Evolutionary conservation across 495 filamentous ascomycete genomes (phyloP).

Genomic region (Penicillium tannophilum): DNA sequence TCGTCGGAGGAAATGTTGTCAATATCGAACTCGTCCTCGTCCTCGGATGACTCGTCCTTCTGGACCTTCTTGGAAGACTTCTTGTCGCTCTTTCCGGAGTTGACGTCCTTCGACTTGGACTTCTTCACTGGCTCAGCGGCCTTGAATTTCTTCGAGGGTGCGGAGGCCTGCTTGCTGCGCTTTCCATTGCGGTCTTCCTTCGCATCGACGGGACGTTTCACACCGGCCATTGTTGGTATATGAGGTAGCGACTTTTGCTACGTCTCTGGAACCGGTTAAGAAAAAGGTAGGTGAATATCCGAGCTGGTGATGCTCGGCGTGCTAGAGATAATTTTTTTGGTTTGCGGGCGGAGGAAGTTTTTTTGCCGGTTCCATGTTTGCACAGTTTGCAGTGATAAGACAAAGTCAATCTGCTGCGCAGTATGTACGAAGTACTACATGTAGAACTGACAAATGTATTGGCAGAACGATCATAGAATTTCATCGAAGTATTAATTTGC

Average conservation of each 20-base stretch:
- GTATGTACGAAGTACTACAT: neutral
- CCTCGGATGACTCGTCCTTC: conserved; percentile 30
- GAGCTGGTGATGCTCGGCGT: conserved; percentile 29
- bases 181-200: conserved; percentile 51
- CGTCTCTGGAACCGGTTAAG: conserved; percentile 4
- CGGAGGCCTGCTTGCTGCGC: conserved; percentile 42
- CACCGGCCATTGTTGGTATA: conserved; percentile 41
- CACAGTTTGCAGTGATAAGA: conserved; percentile 42
- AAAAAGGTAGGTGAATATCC: conserved; percentile 15
- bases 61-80: conserved; percentile 37
- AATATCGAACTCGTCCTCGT: conserved; percentile 47
- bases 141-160: conserved; percentile 39
- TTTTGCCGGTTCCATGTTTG: conserved; percentile 34
- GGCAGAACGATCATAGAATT: neutral
- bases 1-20: conserved; percentile 47
- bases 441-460: too few species aligned
- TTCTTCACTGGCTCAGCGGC: conserved; percentile 36
- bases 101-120: conserved; percentile 26
- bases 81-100: conserved; percentile 37
- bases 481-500: conserved; percentile 2
- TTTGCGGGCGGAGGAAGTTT: conserved; percentile 37
- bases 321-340: conserved; percentile 36
- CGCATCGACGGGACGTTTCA: conserved; percentile 46
- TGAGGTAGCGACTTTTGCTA: conserved; percentile 14
- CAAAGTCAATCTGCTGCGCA: neutral